These are phyloP conservation scores for Grigorovia transvaalensis DNA, from an alignment of 805 yeast genomes.

Conservation along the genomic window DNA sequence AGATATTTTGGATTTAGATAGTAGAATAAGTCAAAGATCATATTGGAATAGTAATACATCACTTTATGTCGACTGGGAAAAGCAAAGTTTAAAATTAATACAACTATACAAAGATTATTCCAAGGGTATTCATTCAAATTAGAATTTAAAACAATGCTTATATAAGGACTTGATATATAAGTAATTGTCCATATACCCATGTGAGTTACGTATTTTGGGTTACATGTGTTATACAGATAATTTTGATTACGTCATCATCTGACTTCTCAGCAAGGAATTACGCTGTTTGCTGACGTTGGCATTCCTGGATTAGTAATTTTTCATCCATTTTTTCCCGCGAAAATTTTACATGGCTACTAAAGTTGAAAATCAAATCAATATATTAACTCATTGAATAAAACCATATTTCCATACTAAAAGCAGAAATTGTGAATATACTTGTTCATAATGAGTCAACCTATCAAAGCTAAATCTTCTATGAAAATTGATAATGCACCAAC, in stretches of 20 bases:
- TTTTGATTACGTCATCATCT: background rate
- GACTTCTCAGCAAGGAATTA: background rate
- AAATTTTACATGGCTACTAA: no score
- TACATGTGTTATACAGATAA: no score
- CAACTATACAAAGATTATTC: background rate
- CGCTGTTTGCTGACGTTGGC: background rate
- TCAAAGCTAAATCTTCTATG: slow-evolving; percentile 49
- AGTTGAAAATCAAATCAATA: background rate
- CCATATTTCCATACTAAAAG: background rate
- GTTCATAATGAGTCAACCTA: slow-evolving; percentile 69
- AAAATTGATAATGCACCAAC: slow-evolving; percentile 91
- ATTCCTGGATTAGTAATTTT: no score
- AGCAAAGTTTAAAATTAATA: slow-evolving; percentile 3
- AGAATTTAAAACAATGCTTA: no score
- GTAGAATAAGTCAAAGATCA: background rate
- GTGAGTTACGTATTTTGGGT: no score
- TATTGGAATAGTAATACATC: slow-evolving; percentile 18
- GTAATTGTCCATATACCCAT: no score
- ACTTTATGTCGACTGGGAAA: slow-evolving; percentile 31
- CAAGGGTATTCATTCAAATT: no score
- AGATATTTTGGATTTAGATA: background rate
- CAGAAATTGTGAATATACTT: background rate
- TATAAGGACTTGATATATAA: background rate
- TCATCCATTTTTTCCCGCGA: background rate
- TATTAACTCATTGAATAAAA: background rate